Evolutionary conservation across 345 rosid species (phyloP).

Genomic region (Luvunga scandens): DNA sequence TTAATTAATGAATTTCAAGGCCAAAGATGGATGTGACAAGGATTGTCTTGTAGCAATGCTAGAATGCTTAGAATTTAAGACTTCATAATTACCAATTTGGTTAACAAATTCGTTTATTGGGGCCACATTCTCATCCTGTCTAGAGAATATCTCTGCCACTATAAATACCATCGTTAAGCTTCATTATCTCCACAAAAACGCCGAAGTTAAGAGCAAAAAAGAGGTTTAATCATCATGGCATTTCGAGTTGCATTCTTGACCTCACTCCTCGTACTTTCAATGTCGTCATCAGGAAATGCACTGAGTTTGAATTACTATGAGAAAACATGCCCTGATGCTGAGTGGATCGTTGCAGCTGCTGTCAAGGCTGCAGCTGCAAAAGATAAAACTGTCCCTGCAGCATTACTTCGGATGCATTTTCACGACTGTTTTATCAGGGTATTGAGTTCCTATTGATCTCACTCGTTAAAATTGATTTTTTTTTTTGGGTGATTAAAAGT

Average conservation of each 20-base stretch:
- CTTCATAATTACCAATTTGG: conserved; percentile 15
- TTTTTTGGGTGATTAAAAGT: neutral
- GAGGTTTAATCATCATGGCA: conserved; percentile 22
- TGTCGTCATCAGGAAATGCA: conserved; percentile 18
- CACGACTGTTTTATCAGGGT: conserved; percentile 52
- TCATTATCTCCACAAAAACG: neutral
- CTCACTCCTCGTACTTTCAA: conserved; percentile 23
- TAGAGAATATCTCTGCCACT: neutral
- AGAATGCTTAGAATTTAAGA: conserved; percentile 12
- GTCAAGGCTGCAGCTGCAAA: conserved; percentile 30
- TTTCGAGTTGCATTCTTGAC: conserved; percentile 17
- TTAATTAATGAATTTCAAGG: no score
- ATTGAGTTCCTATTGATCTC: neutral
- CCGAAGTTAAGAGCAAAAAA: neutral
- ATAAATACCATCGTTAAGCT: conserved; percentile 6
- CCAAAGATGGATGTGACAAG: neutral
- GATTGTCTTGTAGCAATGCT: neutral
- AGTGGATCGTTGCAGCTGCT: conserved; percentile 23
- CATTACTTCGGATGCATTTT: conserved; percentile 52
- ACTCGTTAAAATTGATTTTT: no score
- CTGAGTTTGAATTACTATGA: conserved; percentile 44
- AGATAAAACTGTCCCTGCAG: conserved; percentile 44
- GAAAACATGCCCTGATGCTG: conserved; percentile 41
- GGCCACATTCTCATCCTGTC: neutral
- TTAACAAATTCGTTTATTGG: neutral